Base-by-base conservation (phyloP, 1,284 basidiomycete species). In the Acaromyces ingoldii region DNA sequence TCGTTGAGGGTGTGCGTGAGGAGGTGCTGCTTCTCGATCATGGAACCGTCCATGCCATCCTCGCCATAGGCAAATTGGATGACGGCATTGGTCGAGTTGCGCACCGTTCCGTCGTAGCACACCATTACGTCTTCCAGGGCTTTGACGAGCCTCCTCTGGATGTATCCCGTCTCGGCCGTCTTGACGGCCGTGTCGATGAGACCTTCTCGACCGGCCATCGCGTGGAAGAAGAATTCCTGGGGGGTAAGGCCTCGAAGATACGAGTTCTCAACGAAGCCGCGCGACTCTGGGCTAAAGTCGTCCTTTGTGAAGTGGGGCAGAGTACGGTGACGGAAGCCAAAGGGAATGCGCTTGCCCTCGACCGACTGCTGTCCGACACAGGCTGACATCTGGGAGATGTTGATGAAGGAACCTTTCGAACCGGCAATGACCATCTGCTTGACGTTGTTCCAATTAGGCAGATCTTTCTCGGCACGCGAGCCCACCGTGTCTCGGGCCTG, bases 371-470 rank as follows among this genome's bases (percentile, higher is more conserved):
- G 95, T 29, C 95, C 95, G 47, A 98, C 95, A 81, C 92, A 93
- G 55, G 95, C 92, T 7, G 92, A 96, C 95, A 98, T 98, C 79
- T 99, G 95, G 19, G 95, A 98, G 74, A 99, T 97, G 79, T 99
- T 98, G 82, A 98, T 98, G 81, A 79, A 79, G 4, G 77, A 78
- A 79, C 92, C 92, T 79, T 98, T 98, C 25, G 95, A 95, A 38
- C 95, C 93, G 11, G 95, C 91, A 9, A 93, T 90, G 67, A 98
- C 93, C 95, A 98, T 98, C 83, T 98, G 93, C 82, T 98, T 98
- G 80, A 98, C 93, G 70, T 97, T 97, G 81, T 98, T 98, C 79
- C 93, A 91, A 76, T 91, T 89, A 80, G 96, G 96, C 82, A 98
- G 80, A 73, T 87, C 87, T 78, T 90, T 86, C 79, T 98, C 91